phyloP scores from a whole-genome alignment of 805 yeast species.

The Wickerhamomyces bovis region DNA sequence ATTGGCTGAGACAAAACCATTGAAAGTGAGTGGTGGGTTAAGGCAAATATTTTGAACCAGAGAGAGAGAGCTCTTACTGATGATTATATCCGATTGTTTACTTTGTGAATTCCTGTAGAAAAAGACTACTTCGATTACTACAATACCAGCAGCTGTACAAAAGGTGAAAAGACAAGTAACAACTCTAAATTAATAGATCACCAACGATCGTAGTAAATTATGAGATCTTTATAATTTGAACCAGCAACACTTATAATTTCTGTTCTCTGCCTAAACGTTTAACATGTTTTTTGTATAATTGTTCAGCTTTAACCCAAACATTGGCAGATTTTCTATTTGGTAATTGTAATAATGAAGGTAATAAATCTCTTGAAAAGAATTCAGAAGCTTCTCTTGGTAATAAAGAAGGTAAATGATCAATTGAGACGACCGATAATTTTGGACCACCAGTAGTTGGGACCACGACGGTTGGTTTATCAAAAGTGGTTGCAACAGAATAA shows the following conservation, averaged over 20 bases:
- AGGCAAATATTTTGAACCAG: not conserved
- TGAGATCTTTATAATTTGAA: not conserved
- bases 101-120: no score
- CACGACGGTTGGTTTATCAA: conserved; percentile 81
- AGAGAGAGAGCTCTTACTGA: no score
- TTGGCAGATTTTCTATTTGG: conserved; percentile 78
- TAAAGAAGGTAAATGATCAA: conserved; percentile 93
- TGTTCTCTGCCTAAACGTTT: conserved; percentile 53
- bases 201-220: not conserved
- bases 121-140: no score
- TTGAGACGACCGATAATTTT: conserved; percentile 83
- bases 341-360: conserved; percentile 83
- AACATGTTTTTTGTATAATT: conserved; percentile 78
- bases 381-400: conserved; percentile 98
- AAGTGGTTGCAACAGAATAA: conserved; percentile 83
- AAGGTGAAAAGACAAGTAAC: not conserved
- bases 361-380: conserved; percentile 75
- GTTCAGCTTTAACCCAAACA: conserved; percentile 89
- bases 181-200: not conserved
- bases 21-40: not conserved
- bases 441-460: conserved; percentile 81
- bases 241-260: conserved; percentile 27
- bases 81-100: no score
- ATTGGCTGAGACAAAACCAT: not conserved
- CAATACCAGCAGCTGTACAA: no score